Base-by-base conservation (phyloP, 2,329 filamentous ascomycete species). In the Fusarium chlamydosporum region DNA sequence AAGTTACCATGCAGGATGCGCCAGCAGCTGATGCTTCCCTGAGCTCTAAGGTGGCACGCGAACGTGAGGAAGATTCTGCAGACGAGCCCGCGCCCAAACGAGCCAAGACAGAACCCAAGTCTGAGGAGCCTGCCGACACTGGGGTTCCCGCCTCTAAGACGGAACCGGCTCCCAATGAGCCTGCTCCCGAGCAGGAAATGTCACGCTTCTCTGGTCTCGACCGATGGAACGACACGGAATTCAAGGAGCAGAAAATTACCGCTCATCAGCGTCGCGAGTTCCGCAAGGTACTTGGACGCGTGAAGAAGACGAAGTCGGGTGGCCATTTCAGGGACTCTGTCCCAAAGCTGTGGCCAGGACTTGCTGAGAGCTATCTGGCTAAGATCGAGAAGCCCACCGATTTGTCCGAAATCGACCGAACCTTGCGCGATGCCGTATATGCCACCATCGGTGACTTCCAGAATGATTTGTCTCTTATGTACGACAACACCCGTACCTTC, bases 231-330 rank as follows among this genome's bases (percentile, higher is more conserved):
- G 82, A 86, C 55, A 48, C 77, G 1, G 78, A 80, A 5, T 79
- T 82, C 1, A 81, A 84, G 70, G 77, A 79, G 52, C 80, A 83
- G 47, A 77, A 82, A 2, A 86, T 93, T 55, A 89, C 89, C 2
- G 73, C 80, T 1, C 83, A 84, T 54, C 88, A 92, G 71, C 84
- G 83, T 58, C 87, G 86, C 53, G 89, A 89, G 70, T 83, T 92
- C 42, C 80, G 90, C 34, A 88, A 89, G 65, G 85, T 90, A 33
- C 81, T 95, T 52, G 90, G 89, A 33, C 89, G 91, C 53, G 85
- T 95, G 58, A 97, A 96, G 82, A 96, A 97, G 80, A 94, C 93
- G 46, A 93, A 95, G 77, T 88, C 90, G 62, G 92, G 95, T 3
- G 81, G 82, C 8, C 87, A 91, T 56, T 98, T 97, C 82, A 86